Base-by-base conservation (phyloP, 106 monocot genomes). In the Dendrobium nobile region DNA sequence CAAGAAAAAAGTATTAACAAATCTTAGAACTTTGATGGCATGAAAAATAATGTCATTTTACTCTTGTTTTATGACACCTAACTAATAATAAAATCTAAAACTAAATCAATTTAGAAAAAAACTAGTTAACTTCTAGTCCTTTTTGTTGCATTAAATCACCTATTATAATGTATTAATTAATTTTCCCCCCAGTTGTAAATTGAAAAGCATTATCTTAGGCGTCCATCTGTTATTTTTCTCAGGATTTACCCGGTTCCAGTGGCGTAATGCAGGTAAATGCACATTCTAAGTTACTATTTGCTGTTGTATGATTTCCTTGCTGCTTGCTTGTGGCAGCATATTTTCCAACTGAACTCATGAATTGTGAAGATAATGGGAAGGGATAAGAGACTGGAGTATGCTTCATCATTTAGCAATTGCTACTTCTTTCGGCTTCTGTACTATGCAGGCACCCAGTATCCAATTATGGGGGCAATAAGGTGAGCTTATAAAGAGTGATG, bases 391-490 rank as follows among this genome's bases (percentile, higher is more conserved):
- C 75, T 98, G 82, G 88, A 94, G 77, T 98, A 92, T 89, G 94
- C 97, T 70, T 92, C 98, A 78, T 91, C 91, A 58, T 98, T 98
- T 75, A 89, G 92, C 77, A 88, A 85, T 70, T 95, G 98, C 64
- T 98, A 95, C 82, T 90, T 80, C 79, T 98, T 98, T 80, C 90
- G 94, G 37, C 91, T 98, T 80, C 91, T 98, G 22, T 95, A 87
- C 79, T 92, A 92, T 86, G 92, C 98, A 37, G 98, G 98, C 48
- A 92, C 91, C 55, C 92, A 88, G 75, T 98, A 92, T 78, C 98
- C 94, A 82, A 98, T 98, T 70, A 93, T 98, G 98, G 98, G 92
- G 67, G 92, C 95, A 81, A 59, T 98, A 80, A 95, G 98, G 98
- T 95, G 15, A 13, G 13, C 51, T 51, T 3, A 51, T 51, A 51